phyloP scores from a whole-genome alignment of 108 stramenopile genomes.

The Hondaea fermentalgiana region DNA sequence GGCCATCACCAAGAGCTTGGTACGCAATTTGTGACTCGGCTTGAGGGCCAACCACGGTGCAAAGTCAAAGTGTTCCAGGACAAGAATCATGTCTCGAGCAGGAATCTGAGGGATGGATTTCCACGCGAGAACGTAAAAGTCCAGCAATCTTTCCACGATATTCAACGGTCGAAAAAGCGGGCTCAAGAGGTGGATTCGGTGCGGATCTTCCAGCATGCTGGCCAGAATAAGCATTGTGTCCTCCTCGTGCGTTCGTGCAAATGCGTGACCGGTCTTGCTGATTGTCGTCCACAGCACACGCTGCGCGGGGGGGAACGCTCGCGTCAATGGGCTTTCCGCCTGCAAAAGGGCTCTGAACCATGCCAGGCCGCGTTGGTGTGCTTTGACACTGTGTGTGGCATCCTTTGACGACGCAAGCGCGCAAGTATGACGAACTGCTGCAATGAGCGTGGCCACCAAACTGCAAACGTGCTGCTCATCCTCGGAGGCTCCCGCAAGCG shows the following conservation, averaged over 20 bases:
- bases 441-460: neutral
- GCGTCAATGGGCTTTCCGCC: neutral
- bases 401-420: neutral
- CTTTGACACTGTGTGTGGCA: neutral
- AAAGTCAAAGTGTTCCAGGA: neutral
- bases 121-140: neutral
- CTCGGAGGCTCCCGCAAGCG: neutral
- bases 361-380: neutral
- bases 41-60: neutral
- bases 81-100: neutral
- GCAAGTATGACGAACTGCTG: neutral
- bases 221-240: neutral
- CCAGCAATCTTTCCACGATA: neutral
- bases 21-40: neutral
- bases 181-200: neutral
- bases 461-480: neutral
- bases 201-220: neutral
- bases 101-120: neutral
- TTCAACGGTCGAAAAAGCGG: neutral
- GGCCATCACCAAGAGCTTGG: neutral
- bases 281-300: neutral
- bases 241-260: neutral
- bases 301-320: neutral
- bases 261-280: neutral
- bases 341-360: neutral